Evolutionary conservation across 2,329 filamentous ascomycete species (phyloP), one percentile per base, ranked within the genome.

Genomic region (Fusarium burgessii): DNA sequence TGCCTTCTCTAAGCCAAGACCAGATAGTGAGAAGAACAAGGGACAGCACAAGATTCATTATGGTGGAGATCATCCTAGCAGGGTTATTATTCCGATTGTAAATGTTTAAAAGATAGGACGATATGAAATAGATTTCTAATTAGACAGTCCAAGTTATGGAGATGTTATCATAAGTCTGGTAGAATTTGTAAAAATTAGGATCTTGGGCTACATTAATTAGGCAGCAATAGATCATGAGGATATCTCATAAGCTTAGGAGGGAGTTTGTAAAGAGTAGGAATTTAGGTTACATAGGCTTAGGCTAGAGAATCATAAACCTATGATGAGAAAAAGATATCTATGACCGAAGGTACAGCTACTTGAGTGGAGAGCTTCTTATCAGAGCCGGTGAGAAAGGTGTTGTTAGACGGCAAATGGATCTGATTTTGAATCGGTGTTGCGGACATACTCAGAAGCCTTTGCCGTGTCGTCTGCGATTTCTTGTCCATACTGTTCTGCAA

Each of bases 381-480:
- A 18, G 18, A 8, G 14, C 14, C 2, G 32, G 36, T 9, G 20
- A 14, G 17, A 0, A 6, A n/a, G 17, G 12, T 5, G 12, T 23
- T 23, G 23, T 23, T 23, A 23, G 9, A 51, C 33, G 23, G 86
- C 85, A 82, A 90, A 92, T 0, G 87, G 86, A 79, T 92, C 90
- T 20, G 80, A 74, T 5, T 70, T 78, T 3, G 84, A 57, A 70
- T 91, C 85, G 8, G 57, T 77, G 47, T 87, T 85, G 43, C 89
- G 84, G 15, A 84, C 83, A 78, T 91, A 91, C 79, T 92, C 90
- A 63, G 88, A 84, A 33, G 72, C 76, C 55, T 84, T 79, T 4
- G 88, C 87, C 33, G 90, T 78, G 2, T 73, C 73, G 27, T 79
- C 76, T 3, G 89, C 88, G 17, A 82, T 77, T 3, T 84, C 83